Evolutionary conservation across 2,329 filamentous ascomycete genomes (phyloP), one percentile per base, ranked within the genome.

Genomic region (Sphaceloma murrayae): DNA sequence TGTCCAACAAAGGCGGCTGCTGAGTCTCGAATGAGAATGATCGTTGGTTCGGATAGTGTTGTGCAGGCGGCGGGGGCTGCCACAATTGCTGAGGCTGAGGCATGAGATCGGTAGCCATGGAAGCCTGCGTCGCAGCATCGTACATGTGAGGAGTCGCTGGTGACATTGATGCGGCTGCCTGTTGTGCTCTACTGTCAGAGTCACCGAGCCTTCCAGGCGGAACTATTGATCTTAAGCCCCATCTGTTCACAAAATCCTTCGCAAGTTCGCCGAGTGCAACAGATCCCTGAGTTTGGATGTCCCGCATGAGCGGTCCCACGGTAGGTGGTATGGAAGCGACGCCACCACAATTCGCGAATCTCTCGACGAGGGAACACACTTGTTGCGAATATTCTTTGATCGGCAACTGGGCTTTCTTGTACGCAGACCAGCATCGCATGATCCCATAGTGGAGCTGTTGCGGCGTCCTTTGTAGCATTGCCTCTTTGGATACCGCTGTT

Each of bases 381-480:
- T 21, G 30, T 9, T 26, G 16, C 21, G 5, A 7, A 14, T 24
- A 45, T 11, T 36, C 42, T 36, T 7, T 11, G 5, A n/a, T 5
- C n/a, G 42, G 29, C 5, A 36, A 11, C 9, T 27, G 8, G 11
- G 14, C 31, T n/a, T 18, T 14, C 14, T 21, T 45, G 31, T 36
- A 36, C 5, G 22, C 9, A 3, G 4, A 11, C 42, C 42, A 45
- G 11, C n/a, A 7, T 13, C 4, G 6, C 11, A 45, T 26, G 13
- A 27, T 30, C 8, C 16, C 19, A 9, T 32, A 9, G 24, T 45
- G 42, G 22, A 45, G 31, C 21, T 45, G 42, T 11, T 45, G 42
- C 14, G 42, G 42, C 11, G 42, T 45, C 2, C 18, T 26, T 14
- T n/a, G 9, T 5, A n/a, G 11, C 14, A 11, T 19, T 5, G 9